Percentiles rank a stretch among this genome's conserved stretches.
Evolutionary conservation across 208 protist species (phyloP).

Genomic region (Trypanosoma boissoni): DNA sequence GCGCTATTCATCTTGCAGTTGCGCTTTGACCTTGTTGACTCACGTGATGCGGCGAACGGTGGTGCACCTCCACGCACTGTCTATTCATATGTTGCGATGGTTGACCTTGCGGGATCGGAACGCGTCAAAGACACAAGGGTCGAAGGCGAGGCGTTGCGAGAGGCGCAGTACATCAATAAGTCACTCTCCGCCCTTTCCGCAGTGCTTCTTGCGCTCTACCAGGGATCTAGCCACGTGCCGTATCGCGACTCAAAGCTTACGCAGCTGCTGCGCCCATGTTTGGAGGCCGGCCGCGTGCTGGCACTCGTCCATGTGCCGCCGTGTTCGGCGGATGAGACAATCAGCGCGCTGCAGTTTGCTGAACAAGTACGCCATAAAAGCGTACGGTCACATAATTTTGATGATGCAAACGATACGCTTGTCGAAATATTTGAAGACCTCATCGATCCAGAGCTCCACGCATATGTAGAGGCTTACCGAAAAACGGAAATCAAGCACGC

Average conservation of each 20-base stretch:
- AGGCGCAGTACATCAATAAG: slow-evolving; percentile 93
- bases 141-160: slow-evolving; percentile 61
- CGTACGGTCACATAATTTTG: slow-evolving; percentile 61
- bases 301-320: slow-evolving; percentile 81
- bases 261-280: slow-evolving; percentile 80
- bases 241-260: slow-evolving; percentile 93
- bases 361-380: slow-evolving; percentile 79
- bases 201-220: slow-evolving; percentile 79
- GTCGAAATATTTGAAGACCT: slow-evolving; percentile 74
- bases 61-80: slow-evolving; percentile 26
- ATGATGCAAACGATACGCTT: slow-evolving; percentile 40
- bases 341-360: slow-evolving; percentile 79
- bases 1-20: slow-evolving; percentile 86
- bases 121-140: slow-evolving; percentile 90
- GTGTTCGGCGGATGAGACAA: slow-evolving; percentile 56
- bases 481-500: slow-evolving; percentile 40
- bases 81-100: slow-evolving; percentile 87
- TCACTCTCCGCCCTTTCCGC: slow-evolving; percentile 85
- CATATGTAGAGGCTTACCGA: slow-evolving; percentile 44
- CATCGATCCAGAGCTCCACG: slow-evolving; percentile 59
- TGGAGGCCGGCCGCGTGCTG: slow-evolving; percentile 77
- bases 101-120: slow-evolving; percentile 98
- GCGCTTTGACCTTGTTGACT: slow-evolving; percentile 53
- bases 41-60: background rate
- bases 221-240: slow-evolving; percentile 73